Evolutionary conservation across 768 basidiomycete species (phyloP).

Genomic region (Cystofilobasidium ferigula): DNA sequence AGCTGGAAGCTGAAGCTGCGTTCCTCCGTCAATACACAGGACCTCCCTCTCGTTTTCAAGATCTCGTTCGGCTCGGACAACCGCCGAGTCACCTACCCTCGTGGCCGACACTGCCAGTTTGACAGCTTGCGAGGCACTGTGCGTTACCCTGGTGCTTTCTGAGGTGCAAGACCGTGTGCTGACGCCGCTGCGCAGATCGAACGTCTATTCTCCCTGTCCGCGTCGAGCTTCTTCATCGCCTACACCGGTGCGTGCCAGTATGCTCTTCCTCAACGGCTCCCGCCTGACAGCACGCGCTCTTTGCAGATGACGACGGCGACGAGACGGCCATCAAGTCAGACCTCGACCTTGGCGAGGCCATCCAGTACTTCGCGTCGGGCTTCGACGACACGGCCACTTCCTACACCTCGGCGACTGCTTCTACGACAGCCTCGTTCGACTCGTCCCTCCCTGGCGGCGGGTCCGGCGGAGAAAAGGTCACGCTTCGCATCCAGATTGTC

Average conservation of each 20-base stretch:
- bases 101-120: constrained; percentile 67
- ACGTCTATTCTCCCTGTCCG: constrained; percentile 65
- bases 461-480: constrained; percentile 54
- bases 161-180: background rate
- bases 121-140: constrained; percentile 64
- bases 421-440: constrained; percentile 38
- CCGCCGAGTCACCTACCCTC: constrained; percentile 67
- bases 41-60: constrained; percentile 69
- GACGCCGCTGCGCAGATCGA: constrained; percentile 51
- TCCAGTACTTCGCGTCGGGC: constrained; percentile 70
- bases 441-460: constrained; percentile 40
- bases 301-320: constrained; percentile 64
- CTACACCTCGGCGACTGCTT: constrained; percentile 51
- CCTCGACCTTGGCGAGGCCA: constrained; percentile 68
- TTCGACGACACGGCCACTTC: constrained; percentile 59
- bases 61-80: constrained; percentile 64
- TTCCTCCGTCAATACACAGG: constrained; percentile 30
- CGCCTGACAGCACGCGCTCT: background rate
- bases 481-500: constrained; percentile 59
- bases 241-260: constrained; percentile 48
- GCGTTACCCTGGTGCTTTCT: constrained; percentile 30
- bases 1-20: too few species aligned
- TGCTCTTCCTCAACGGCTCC: background rate
- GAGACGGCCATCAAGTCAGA: constrained; percentile 58
- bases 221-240: constrained; percentile 57